Base-by-base conservation (phyloP, 768 basidiomycete genomes). In the Mycena epipterygia region DNA sequence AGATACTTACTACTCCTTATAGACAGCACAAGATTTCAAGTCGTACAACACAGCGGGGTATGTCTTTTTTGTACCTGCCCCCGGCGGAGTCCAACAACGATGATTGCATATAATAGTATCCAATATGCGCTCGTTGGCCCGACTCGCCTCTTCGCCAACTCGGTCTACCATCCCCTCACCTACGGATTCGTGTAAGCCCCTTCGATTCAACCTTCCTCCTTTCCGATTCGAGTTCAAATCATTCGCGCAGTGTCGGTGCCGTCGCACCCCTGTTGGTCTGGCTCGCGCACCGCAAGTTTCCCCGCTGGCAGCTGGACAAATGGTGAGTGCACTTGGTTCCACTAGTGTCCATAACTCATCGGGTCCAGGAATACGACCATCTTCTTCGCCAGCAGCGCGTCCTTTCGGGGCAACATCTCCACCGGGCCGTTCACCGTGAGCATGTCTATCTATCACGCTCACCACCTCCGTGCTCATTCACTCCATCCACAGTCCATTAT, bases 11-110 rank as follows among this genome's bases (percentile, higher is more conserved):
- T 9, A 46, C 16, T 27, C 16, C 27, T 2, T 23, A 1, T 14
- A 51, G 60, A 62, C 60, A 13, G 60, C 23, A 1, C 60, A 62
- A 51, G 48, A 62, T 30, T 39, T 62, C 60, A 62, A 51, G 33
- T 62, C 60, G 27, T 62, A 62, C 33, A 62, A 62, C 25, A 62
- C 60, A 16, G 48, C 46, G 2, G 59, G 59, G 32, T 57, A 41
- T 19, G 23, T 52, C 2, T 52, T 8, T 44, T n/a, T n/a, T 13
- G 11, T 44, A 6, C 21, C 13, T 44, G 6, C 19, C 21, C n/a
- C n/a, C n/a, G n/a, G n/a, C n/a, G n/a, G n/a, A n/a, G n/a, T n/a
- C n/a, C n/a, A n/a, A n/a, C n/a, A n/a, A n/a, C n/a, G n/a, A n/a
- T n/a, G n/a, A n/a, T n/a, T n/a, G n/a, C n/a, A n/a, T n/a, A n/a